phyloP scores from a whole-genome alignment of 179 eudicot species.

The Beta lomatogona region DNA sequence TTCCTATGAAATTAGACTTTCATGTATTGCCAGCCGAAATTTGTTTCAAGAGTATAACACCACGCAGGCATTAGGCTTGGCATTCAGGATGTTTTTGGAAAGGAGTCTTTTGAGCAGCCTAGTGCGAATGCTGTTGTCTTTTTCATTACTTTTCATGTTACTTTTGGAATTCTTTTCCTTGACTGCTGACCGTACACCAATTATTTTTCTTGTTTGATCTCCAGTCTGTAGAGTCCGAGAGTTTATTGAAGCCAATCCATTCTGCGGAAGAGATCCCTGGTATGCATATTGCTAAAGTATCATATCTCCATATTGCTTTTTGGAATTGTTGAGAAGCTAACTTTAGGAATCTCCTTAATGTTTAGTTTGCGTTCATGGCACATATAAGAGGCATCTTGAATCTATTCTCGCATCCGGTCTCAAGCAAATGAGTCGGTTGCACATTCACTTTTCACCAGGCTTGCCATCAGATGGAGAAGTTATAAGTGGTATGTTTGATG shows the following conservation, averaged over 20 bases:
- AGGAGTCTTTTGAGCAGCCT: not conserved
- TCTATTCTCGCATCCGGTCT: slow-evolving; percentile 82
- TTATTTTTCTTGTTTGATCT: not conserved
- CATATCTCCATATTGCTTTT: not conserved
- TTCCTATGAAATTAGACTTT: not conserved
- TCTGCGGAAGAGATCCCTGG: slow-evolving; percentile 87
- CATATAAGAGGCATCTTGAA: slow-evolving; percentile 67
- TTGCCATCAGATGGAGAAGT: slow-evolving; percentile 88
- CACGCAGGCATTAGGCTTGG: not conserved
- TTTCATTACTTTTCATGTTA: not conserved
- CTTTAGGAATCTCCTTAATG: slow-evolving; percentile 10
- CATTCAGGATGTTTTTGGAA: not conserved
- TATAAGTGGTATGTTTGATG: slow-evolving; percentile 62
- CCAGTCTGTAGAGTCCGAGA: slow-evolving; percentile 80
- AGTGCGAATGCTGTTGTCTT: not conserved
- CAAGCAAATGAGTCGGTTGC: slow-evolving; percentile 79
- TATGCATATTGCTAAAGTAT: slow-evolving; percentile 21
- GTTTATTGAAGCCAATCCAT: slow-evolving; percentile 74
- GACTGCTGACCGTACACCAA: not conserved
- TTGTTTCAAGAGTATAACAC: not conserved
- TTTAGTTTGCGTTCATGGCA: slow-evolving; percentile 91
- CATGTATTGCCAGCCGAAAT: not conserved
- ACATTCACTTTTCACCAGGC: slow-evolving; percentile 87
- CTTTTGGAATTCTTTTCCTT: not conserved
- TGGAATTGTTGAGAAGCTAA: not conserved